These are phyloP conservation scores for Anaeramoeba ignava DNA, from an alignment of 78 protist genomes.

Conservation along the genomic window DNA sequence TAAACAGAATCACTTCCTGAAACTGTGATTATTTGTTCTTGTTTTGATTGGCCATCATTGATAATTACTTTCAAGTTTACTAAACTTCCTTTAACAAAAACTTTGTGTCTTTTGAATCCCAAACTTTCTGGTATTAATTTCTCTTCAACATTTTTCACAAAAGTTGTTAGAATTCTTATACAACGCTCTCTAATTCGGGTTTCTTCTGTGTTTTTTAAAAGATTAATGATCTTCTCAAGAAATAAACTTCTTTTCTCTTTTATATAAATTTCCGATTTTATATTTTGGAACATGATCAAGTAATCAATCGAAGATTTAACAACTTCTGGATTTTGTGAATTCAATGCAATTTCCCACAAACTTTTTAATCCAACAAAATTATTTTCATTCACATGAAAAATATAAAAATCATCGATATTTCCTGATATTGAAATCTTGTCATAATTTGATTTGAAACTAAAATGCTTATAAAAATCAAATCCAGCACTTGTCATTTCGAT, in stretches of 20 bases:
- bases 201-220: not conserved
- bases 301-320: not conserved
- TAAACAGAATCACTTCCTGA: no score
- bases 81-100: not conserved
- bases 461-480: not conserved
- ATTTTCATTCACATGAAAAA: not conserved
- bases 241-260: not conserved
- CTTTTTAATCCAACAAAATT: not conserved
- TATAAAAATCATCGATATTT: not conserved
- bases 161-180: not conserved
- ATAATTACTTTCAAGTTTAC: no score
- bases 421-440: not conserved
- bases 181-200: not conserved
- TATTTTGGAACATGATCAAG: not conserved
- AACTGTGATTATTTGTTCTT: no score
- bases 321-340: not conserved
- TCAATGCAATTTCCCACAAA: not conserved
- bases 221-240: not conserved
- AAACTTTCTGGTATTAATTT: not conserved
- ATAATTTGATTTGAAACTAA: not conserved
- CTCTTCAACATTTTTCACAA: not conserved
- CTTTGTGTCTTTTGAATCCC: not conserved
- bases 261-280: not conserved
- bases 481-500: not conserved
- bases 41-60: no score